Evolutionary conservation across 805 yeast genomes (phyloP).

Genomic region (Saccharomyces mikatae): DNA sequence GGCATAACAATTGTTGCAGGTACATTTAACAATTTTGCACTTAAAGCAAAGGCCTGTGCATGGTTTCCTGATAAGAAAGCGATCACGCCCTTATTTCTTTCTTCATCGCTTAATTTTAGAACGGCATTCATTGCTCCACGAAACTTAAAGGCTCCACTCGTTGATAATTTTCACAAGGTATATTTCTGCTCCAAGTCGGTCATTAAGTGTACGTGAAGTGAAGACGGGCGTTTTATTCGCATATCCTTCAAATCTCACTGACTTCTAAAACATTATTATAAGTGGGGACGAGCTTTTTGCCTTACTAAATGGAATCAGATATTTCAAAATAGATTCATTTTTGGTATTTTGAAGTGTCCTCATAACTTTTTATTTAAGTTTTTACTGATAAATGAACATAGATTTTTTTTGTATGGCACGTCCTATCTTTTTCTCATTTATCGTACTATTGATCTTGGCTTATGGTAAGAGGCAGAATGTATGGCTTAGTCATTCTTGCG

Average conservation of each 20-base stretch:
- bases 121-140: slow-evolving; percentile 47
- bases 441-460: too few species aligned
- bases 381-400: neutral
- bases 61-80: slow-evolving; percentile 49
- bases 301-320: too few species aligned
- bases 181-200: neutral
- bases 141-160: slow-evolving; percentile 34
- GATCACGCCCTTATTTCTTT: slow-evolving; percentile 39
- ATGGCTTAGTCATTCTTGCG: too few species aligned
- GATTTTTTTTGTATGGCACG: too few species aligned
- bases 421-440: too few species aligned
- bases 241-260: neutral
- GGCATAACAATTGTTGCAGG: slow-evolving; percentile 48
- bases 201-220: neutral
- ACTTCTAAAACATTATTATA: neutral
- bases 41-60: slow-evolving; percentile 45
- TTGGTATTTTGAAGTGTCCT: too few species aligned
- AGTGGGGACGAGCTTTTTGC: neutral
- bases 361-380: too few species aligned
- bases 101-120: slow-evolving; percentile 34
- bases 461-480: too few species aligned
- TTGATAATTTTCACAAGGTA: slow-evolving; percentile 1
- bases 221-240: neutral
- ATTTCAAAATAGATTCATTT: too few species aligned
- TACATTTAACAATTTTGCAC: slow-evolving; percentile 37